These are phyloP conservation scores for Beauveria asiatica DNA, from an alignment of 2,329 filamentous ascomycete species.

Conservation along the genomic window DNA sequence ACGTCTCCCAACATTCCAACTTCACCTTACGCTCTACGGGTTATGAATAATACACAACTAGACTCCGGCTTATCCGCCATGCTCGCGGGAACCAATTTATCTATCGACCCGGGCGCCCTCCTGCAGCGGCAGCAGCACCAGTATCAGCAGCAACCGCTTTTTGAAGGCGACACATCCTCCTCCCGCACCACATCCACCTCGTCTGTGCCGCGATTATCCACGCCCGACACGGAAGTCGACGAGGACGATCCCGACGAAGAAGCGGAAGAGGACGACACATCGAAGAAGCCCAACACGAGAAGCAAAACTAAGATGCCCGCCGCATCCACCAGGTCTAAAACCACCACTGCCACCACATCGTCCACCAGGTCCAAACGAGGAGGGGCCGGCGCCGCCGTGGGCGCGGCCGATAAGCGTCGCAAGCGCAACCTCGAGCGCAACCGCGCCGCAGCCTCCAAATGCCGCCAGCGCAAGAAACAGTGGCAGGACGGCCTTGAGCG, in stretches of 20 bases:
- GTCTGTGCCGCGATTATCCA: neutral
- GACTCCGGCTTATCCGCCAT: slow-evolving; percentile 7
- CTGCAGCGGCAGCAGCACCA: neutral
- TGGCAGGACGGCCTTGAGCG: slow-evolving; percentile 43
- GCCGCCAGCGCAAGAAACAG: slow-evolving; percentile 57
- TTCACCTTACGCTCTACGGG: neutral
- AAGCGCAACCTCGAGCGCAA: slow-evolving; percentile 59
- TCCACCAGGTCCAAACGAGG: neutral
- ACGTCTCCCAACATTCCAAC: neutral
- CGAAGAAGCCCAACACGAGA: neutral
- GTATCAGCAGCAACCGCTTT: neutral
- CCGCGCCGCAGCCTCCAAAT: slow-evolving; percentile 64
- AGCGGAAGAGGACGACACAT: neutral
- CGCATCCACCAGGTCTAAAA: slow-evolving; percentile 14
- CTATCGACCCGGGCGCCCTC: slow-evolving; percentile 5
- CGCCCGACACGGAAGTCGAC: neutral
- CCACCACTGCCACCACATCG: neutral
- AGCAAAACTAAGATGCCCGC: slow-evolving; percentile 2
- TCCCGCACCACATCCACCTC: slow-evolving; percentile 8
- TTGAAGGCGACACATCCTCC: slow-evolving; percentile 3
- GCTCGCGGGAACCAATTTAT: neutral
- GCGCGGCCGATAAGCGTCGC: slow-evolving; percentile 22
- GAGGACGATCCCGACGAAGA: neutral
- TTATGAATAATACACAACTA: slow-evolving; percentile 6
- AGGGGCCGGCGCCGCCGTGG: neutral